These are phyloP conservation scores for Thielaviopsis punctulata DNA, from an alignment of 2,329 filamentous ascomycete genomes.

Conservation along the genomic window DNA sequence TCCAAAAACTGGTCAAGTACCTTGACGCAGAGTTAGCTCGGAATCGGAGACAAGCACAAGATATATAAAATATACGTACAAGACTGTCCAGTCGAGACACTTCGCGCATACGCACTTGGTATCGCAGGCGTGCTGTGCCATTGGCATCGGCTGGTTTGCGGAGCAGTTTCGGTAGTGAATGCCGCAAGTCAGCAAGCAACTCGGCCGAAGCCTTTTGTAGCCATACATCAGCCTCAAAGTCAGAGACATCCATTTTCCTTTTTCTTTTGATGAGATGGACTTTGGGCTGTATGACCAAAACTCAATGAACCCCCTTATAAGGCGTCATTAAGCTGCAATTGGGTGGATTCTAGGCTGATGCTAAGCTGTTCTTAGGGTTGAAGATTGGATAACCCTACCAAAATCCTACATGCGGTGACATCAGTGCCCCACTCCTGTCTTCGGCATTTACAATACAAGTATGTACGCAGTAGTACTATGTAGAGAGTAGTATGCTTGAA, in stretches of 20 bases:
- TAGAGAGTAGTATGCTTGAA: too few species aligned
- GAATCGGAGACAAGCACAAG: constrained; percentile 14
- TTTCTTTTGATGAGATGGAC: neutral
- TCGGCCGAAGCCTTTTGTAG: constrained; percentile 43
- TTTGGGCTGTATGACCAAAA: neutral
- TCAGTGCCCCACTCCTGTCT: too few species aligned
- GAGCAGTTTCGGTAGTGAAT: constrained; percentile 33
- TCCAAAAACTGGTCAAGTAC: constrained; percentile 82
- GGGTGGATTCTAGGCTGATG: too few species aligned
- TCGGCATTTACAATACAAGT: too few species aligned
- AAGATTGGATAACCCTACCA: too few species aligned
- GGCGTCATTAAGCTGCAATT: too few species aligned
- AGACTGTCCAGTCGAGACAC: constrained; percentile 28
- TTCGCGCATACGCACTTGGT: constrained; percentile 32
- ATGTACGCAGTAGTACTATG: too few species aligned
- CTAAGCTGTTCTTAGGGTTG: too few species aligned
- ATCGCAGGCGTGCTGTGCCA: constrained; percentile 25
- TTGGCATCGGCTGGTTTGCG: constrained; percentile 30
- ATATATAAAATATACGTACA: constrained; percentile 23
- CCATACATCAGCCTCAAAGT: constrained; percentile 43
- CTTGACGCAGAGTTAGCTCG: constrained; percentile 17
- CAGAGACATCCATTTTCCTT: constrained; percentile 38
- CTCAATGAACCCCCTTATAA: neutral
- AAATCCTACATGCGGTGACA: too few species aligned
- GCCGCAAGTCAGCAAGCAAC: constrained; percentile 37